Conservation (phyloP, 1,284 basidiomycete species). For the Apiotrichum sp. region DNA sequence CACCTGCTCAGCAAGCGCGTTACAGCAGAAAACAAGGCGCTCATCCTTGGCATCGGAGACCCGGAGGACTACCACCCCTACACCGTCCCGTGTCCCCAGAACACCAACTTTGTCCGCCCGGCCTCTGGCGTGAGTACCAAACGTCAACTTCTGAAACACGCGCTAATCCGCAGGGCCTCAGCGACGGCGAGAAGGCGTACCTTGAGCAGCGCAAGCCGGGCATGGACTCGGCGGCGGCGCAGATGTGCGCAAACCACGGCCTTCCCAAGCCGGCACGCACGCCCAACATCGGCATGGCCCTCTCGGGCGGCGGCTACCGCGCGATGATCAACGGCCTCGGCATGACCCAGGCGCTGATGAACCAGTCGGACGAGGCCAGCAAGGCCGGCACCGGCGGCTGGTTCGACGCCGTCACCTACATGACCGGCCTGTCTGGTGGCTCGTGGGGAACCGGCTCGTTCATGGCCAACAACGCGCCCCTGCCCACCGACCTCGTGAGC, state of each 20-base stretch:
- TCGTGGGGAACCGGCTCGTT: slow-evolving; percentile 43
- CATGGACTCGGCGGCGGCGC: slow-evolving; percentile 27
- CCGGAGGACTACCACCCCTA: slow-evolving; percentile 37
- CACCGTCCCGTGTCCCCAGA: slow-evolving; percentile 35
- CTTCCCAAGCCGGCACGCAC: slow-evolving; percentile 35
- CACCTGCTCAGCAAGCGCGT: neutral
- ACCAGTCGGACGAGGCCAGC: slow-evolving; percentile 3
- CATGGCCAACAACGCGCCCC: slow-evolving; percentile 37
- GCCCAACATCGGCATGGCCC: slow-evolving; percentile 46
- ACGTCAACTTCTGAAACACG: no score
- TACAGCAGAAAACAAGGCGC: neutral
- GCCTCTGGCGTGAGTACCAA: slow-evolving; percentile 14
- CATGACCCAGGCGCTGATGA: slow-evolving; percentile 14
- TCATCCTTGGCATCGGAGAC: slow-evolving; percentile 7
- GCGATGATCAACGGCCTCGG: slow-evolving; percentile 46
- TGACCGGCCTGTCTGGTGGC: slow-evolving; percentile 44
- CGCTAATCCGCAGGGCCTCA: slow-evolving; percentile 21
- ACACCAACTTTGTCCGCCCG: slow-evolving; percentile 34
- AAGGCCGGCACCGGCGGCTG: slow-evolving; percentile 32
- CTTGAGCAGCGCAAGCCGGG: slow-evolving; percentile 21
- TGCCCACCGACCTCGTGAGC: slow-evolving; percentile 35
- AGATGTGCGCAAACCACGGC: slow-evolving; percentile 23
- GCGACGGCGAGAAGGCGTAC: slow-evolving; percentile 31
- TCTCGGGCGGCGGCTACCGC: slow-evolving; percentile 50
- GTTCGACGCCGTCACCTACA: slow-evolving; percentile 42